phyloP scores from a whole-genome alignment of 2,329 filamentous ascomycete species.

The Leptoxyphium fumago region DNA sequence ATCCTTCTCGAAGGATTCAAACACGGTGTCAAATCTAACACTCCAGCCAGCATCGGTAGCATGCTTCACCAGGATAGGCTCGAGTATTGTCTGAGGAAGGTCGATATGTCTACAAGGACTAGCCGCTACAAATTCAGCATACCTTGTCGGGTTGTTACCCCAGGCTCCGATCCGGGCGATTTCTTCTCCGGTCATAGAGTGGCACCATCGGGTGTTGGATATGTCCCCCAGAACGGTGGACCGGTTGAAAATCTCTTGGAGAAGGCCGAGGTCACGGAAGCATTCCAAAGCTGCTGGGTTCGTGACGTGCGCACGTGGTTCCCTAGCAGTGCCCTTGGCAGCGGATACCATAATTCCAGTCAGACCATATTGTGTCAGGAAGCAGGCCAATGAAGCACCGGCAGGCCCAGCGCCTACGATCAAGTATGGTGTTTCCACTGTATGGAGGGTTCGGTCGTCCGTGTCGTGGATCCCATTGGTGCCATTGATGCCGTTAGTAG shows the following conservation, averaged over 20 bases:
- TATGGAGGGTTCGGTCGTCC: not conserved
- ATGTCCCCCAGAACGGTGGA: constrained; percentile 22
- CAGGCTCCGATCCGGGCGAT: constrained; percentile 28
- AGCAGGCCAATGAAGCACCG: constrained; percentile 20
- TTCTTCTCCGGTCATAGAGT: constrained; percentile 30
- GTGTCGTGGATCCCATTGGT: too few species aligned
- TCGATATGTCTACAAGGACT: constrained; percentile 29
- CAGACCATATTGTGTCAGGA: constrained; percentile 21
- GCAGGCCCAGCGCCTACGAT: constrained; percentile 21
- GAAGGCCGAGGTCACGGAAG: constrained; percentile 30
- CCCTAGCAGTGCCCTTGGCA: constrained; percentile 37
- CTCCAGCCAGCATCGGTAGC: constrained; percentile 25
- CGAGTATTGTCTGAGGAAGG: constrained; percentile 29
- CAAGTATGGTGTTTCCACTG: constrained; percentile 16
- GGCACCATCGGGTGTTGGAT: constrained; percentile 29
- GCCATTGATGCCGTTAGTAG: too few species aligned
- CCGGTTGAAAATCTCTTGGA: constrained; percentile 20
- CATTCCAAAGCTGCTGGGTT: constrained; percentile 43
- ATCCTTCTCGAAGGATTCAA: constrained; percentile 17
- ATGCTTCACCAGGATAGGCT: constrained; percentile 27
- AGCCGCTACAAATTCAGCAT: constrained; percentile 27
- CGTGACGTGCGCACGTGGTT: constrained; percentile 46
- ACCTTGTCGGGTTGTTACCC: constrained; percentile 26
- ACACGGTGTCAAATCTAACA: constrained; percentile 25
- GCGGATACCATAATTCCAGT: constrained; percentile 40